Base-by-base conservation (phyloP, 345 rosid species). In the Gossypium herbaceum region DNA sequence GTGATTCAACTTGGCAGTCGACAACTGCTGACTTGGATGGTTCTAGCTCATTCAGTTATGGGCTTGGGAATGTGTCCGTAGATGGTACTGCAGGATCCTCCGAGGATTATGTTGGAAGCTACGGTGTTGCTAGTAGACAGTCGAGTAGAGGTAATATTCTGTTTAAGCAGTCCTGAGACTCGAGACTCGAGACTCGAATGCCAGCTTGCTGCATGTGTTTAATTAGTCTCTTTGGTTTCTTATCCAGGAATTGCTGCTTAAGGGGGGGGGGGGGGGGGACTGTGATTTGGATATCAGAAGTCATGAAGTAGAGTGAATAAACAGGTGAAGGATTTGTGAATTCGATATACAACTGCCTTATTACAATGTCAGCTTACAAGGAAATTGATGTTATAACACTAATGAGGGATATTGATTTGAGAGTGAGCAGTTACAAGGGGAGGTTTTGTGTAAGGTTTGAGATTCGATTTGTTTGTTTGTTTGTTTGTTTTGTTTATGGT, bases 1-100 rank as follows among this genome's bases (percentile, higher is more conserved):
- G 90, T 52, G 90, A 91, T 80, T 79, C 94, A 74, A 81, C 94
- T 54, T 95, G 99, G 98, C 88, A 88, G 56, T 84, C 94, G 71
- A 70, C 89, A 68, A 77, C 86, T 78, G 81, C 84, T 50, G 97
- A 89, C 78, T 76, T 89, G 48, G 91, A 89, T 83, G 85, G 82
- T 59, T 84, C 90, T 73, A 91, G 85, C 20, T 82, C 93, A 50
- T 90, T 90, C 77, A 79, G 89, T 66, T 92, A 88, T 77, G 92
- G 88, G 15, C 84, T 92, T 64, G 89, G 86, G 70, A 83, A 81
- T 78, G 81, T 88, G 81, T 86, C 86, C 70, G 81, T 93, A 71
- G 98, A 90, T 76, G 89, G 82, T 70, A 73, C 94, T 59, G 82
- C 74, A 50, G 86, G 85, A 79, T 84, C 76, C 83, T 82, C 97